A percentile compares a stretch with the other conserved stretches of the same genome.
phyloP scores from a whole-genome alignment of 129 eudicot species.

The Centella asiatica region DNA sequence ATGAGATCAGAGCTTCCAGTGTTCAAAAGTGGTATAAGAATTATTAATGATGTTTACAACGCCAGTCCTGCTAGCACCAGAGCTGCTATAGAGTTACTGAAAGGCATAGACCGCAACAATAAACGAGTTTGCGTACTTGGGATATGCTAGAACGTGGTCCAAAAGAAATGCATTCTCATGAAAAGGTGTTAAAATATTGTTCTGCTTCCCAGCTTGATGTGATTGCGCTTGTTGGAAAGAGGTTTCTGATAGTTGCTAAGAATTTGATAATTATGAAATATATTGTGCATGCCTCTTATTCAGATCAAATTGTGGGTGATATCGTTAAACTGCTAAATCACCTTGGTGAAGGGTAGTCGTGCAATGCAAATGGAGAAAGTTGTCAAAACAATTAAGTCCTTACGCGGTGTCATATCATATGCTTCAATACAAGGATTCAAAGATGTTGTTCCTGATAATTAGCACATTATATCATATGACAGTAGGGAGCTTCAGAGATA shows the following conservation, averaged over 20 bases:
- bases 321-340: background rate
- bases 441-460: too few species aligned
- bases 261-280: conserved; percentile 3
- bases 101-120: conserved; percentile 1
- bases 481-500: too few species aligned
- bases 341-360: conserved; percentile 18
- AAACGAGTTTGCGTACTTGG: conserved; percentile 7
- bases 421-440: too few species aligned
- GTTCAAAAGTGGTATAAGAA: background rate
- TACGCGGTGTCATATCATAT: background rate
- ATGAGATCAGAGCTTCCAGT: background rate
- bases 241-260: conserved; percentile 7
- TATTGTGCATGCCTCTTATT: background rate
- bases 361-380: conserved; percentile 14
- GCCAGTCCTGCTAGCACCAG: background rate
- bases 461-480: too few species aligned
- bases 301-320: background rate
- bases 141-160: conserved; percentile 20
- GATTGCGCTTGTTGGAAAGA: conserved; percentile 13
- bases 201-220: conserved; percentile 7
- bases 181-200: conserved; percentile 2
- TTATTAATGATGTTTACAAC: background rate
- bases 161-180: conserved; percentile 13
- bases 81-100: background rate
- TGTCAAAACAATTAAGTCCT: background rate